A percentile compares a stretch with the other conserved stretches of the same genome.
phyloP scores from a whole-genome alignment of 441 rosid species.

The Adansonia rubrostipa region DNA sequence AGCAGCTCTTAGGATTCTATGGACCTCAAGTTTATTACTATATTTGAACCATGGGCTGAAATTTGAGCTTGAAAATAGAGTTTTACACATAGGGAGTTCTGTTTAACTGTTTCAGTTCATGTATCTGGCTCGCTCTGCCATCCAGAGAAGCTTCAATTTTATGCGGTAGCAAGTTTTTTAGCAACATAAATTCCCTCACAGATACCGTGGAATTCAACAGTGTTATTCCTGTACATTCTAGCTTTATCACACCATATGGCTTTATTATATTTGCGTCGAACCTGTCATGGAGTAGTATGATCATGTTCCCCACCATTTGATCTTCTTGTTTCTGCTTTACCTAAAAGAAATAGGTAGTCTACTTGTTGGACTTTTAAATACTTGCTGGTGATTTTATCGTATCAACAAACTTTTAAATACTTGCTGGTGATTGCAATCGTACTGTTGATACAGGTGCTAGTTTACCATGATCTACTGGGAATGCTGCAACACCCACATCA shows the following conservation, averaged over 20 bases:
- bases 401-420: neutral
- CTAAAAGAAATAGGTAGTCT: neutral
- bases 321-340: neutral
- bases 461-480: conserved; percentile 90
- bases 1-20: neutral
- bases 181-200: neutral
- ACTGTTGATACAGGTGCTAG: conserved; percentile 60
- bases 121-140: neutral
- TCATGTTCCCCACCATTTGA: neutral
- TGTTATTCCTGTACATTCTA: neutral
- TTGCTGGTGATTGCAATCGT: neutral
- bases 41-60: neutral
- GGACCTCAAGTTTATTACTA: conserved; percentile 7
- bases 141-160: neutral
- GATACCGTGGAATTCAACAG: neutral
- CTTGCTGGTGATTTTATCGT: neutral
- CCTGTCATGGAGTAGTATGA: neutral
- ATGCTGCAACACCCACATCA: conserved; percentile 96
- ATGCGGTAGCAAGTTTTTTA: neutral
- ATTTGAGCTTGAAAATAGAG: neutral
- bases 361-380: neutral
- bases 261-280: too few relatives aligned
- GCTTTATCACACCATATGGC: neutral
- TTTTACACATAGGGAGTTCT: neutral
- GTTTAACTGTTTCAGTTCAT: neutral